These are phyloP conservation scores for Phytophthora podocarpi DNA, from an alignment of 352 stramenopile species.

Conservation along the genomic window DNA sequence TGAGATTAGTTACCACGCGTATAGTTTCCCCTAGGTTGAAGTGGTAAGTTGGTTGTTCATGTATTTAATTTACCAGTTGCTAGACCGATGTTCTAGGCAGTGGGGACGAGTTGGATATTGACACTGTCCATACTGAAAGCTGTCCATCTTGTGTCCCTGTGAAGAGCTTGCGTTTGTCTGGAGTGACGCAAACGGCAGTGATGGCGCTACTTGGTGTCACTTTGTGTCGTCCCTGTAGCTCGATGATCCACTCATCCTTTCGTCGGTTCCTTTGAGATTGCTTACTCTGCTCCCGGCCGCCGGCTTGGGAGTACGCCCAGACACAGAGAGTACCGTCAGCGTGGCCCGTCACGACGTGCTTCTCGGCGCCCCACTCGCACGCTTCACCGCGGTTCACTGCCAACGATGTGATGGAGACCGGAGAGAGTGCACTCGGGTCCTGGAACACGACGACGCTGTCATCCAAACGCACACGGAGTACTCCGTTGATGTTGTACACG, in stretches of 20 bases:
- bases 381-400: slow-evolving; percentile 53
- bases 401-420: slow-evolving; percentile 46
- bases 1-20: neutral
- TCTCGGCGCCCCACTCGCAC: slow-evolving; percentile 68
- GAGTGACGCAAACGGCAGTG: slow-evolving; percentile 53
- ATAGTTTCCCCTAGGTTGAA: slow-evolving; percentile 3
- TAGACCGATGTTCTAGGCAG: neutral
- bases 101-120: slow-evolving; percentile 11
- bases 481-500: slow-evolving; percentile 75
- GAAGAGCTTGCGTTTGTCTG: slow-evolving; percentile 67
- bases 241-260: slow-evolving; percentile 53
- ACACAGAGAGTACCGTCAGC: slow-evolving; percentile 64
- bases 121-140: slow-evolving; percentile 53
- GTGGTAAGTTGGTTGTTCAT: too few relatives aligned
- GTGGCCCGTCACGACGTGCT: slow-evolving; percentile 68
- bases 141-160: slow-evolving; percentile 61
- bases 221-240: slow-evolving; percentile 57
- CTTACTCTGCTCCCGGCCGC: slow-evolving; percentile 7
- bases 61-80: too few relatives aligned
- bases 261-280: slow-evolving; percentile 5
- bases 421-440: slow-evolving; percentile 39
- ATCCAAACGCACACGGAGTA: slow-evolving; percentile 52
- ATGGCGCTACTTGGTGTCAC: slow-evolving; percentile 48
- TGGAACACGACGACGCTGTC: slow-evolving; percentile 54
- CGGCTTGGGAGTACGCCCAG: slow-evolving; percentile 67